Base-by-base conservation (phyloP, 768 basidiomycete species). In the Exsudoporus frostii region DNA sequence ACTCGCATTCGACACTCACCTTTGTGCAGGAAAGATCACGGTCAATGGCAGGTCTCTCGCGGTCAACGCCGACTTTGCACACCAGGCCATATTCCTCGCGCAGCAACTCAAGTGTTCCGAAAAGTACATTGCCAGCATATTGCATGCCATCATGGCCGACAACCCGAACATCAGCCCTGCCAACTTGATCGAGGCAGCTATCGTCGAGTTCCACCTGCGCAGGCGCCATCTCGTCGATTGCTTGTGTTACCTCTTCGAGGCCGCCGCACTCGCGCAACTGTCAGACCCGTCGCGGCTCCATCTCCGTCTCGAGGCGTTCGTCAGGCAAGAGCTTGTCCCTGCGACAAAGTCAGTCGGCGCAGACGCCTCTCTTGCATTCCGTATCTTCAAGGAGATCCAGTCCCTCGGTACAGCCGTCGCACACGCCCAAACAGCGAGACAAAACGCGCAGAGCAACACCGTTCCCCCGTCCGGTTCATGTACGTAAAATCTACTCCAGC, bases 31-130 rank as follows among this genome's bases (percentile, higher is more conserved):
- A 55, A 88, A 81, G 71, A 80, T 80, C 19, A 66, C 74, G 0
- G 73, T 90, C 20, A 75, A 86, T 53, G 84, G 87, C 29, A 81
- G 79, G 61, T 74, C 82, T n/a, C 76, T 86, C 33, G 82, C 84
- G 0, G 79, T 94, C 58, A 92, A 90, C 66, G 69, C 81, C 14
- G 88, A 93, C 64, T 92, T 93, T 69, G 84, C 83, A 14, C 82
- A 80, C 45, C 90, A 90, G 67, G 82, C 79, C 50, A 68, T 89
- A 50, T 89, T 91, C 69, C 80, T 95, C 50, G 83, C 93, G 0
- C 83, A 88, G 64, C 83, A 90, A 50, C 84, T 97, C 48, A 78
- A 82, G 61, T 84, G 84, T 58, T 95, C 93, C 13, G 93, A 96
- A 72, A 82, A 85, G 60, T 84, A 89, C 69, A 72, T 85, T 46